Base-by-base conservation (phyloP, 2,329 filamentous ascomycete genomes). In the Aspergillus thermomutatus region DNA sequence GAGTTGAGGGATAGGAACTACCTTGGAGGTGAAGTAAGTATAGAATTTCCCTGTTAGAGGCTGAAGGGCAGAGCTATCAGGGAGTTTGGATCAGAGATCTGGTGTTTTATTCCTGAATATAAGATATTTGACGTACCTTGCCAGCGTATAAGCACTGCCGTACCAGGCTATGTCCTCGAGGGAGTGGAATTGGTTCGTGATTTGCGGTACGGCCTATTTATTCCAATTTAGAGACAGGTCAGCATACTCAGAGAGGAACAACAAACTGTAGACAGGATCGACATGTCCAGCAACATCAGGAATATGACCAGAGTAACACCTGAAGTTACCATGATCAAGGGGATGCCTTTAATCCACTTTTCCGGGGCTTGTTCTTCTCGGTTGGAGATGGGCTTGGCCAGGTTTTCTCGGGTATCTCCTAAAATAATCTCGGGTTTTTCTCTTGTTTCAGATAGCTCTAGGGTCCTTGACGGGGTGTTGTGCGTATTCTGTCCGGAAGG, bases 181-280 rank as follows among this genome's bases (percentile, higher is more conserved):
- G 0, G 71, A 72, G 48, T 69, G 63, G 37, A 75, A 75, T 2
- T 72, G 57, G 19, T 58, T 77, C 0, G 81, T 83, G 54, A 83
- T 83, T 50, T 71, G 69, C 1, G 80, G 80, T 52, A 81, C 75
- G 3, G 80, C 73, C 72, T 75, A 25, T 7, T 10, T 3, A 21
- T 6, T 9, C 7, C 23, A 14, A 37, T 23, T 45, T 37, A 37
- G 31, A 17, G 11, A 3, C 17, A 8, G 6, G 7, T 53, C n/a
- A 28, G 40, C 10, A 8, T 25, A 26, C 27, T 26, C 43, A 41
- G 8, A 23, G n/a, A 5, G 21, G 19, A 23, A 45, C 17, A n/a
- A 48, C 50, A 48, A 54, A 74, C 82, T 4, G 82, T 84, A 8
- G 77, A 72, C 53, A 85, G 74, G 51, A 85, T 83, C 1, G 81